Evolutionary conservation across 805 yeast genomes (phyloP).

Genomic region (Cyberlindnera euphorbiae): DNA sequence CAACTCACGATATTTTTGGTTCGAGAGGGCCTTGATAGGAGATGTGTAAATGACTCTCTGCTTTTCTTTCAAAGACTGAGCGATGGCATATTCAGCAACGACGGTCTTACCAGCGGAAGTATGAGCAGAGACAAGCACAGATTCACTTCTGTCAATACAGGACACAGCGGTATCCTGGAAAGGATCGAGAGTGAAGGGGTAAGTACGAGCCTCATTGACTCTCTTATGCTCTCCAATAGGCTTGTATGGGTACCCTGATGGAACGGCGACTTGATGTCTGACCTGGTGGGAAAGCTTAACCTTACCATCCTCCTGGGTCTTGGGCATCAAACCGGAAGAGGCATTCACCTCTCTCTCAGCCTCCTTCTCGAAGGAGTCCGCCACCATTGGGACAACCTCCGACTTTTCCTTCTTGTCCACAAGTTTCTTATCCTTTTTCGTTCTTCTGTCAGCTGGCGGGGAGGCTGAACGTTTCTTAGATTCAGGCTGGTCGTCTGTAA

Average conservation of each 20-base stretch:
- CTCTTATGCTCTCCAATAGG: constrained; percentile 90
- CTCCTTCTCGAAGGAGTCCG: constrained; percentile 83
- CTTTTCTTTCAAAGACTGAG: constrained; percentile 92
- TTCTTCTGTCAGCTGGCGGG: constrained; percentile 16
- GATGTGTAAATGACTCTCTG: constrained; percentile 93
- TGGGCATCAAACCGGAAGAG: constrained; percentile 60
- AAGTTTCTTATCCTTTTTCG: constrained; percentile 27
- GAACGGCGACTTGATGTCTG: constrained; percentile 95
- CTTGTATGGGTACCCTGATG: constrained; percentile 81
- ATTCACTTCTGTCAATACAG: constrained; percentile 90
- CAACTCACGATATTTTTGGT: constrained; percentile 87
- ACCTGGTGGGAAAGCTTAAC: constrained; percentile 87
- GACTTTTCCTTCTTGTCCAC: constrained; percentile 37
- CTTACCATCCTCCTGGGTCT: constrained; percentile 38
- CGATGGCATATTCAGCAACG: constrained; percentile 97
- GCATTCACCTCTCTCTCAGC: constrained; percentile 87
- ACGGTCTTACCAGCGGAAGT: constrained; percentile 99
- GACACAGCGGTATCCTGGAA: constrained; percentile 96
- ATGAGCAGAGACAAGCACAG: constrained; percentile 95
- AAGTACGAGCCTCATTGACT: constrained; percentile 72
- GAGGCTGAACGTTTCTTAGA: constrained; percentile 24
- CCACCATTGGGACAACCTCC: constrained; percentile 65
- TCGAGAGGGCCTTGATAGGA: constrained; percentile 87
- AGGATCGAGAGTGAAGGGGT: constrained; percentile 92
- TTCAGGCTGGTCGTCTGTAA: constrained; percentile 15